These are phyloP conservation scores for Solanum chmielewskii DNA, from an alignment of 257 asterid genomes.

Conservation along the genomic window DNA sequence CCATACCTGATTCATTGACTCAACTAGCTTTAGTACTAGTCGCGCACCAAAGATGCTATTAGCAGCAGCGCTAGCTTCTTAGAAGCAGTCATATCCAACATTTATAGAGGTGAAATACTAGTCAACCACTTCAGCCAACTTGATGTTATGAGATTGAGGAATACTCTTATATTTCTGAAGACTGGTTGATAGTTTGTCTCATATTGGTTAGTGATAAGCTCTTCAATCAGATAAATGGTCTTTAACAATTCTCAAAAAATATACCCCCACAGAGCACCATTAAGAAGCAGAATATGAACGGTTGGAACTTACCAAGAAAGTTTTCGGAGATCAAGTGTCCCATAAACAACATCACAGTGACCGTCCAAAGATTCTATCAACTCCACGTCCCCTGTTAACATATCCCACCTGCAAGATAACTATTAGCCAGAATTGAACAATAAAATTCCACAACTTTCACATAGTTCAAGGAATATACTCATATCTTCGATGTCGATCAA, in stretches of 20 bases:
- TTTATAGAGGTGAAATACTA: not conserved
- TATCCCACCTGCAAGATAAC: constrained; percentile 80
- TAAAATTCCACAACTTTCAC: constrained; percentile 1
- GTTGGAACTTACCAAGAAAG: constrained; percentile 50
- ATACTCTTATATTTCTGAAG: not conserved
- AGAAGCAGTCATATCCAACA: not conserved
- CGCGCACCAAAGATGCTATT: not conserved
- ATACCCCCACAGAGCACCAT: not conserved
- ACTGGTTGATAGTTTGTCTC: not conserved
- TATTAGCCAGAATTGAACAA: constrained; percentile 13
- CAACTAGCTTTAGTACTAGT: not conserved
- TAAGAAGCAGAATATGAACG: not conserved
- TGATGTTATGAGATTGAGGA: not conserved
- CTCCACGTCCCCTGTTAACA: constrained; percentile 89
- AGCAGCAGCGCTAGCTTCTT: not conserved
- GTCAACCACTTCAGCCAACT: not conserved
- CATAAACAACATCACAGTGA: constrained; percentile 83
- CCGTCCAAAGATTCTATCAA: constrained; percentile 71
- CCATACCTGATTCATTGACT: not conserved
- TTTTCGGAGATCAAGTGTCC: constrained; percentile 71
- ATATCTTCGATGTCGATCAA: constrained; percentile 70
- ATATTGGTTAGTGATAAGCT: not conserved
- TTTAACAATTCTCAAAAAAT: not conserved
- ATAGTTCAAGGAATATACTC: constrained; percentile 45
- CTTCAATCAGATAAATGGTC: not conserved